A percentile compares a stretch with the other conserved stretches of the same genome.
These are phyloP conservation scores for Ceratobasidium sp. DNA, from an alignment of 1,284 basidiomycete genomes.

Conservation along the genomic window DNA sequence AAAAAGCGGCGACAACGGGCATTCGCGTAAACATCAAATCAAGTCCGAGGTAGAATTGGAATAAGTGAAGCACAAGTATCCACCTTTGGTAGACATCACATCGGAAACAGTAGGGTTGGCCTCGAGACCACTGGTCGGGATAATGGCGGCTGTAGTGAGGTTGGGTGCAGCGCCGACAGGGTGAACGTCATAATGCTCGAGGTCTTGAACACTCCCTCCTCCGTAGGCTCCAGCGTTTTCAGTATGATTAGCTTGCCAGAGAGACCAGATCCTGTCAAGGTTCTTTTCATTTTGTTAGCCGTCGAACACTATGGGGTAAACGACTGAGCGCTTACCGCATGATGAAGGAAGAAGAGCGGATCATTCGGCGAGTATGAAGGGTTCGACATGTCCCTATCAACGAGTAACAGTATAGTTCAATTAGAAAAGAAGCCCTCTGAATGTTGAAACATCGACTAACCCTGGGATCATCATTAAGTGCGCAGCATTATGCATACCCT, in stretches of 20 bases:
- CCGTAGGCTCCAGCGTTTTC: constrained; percentile 31
- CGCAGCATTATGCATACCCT: constrained; percentile 42
- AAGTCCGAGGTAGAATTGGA: not conserved
- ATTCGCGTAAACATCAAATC: not conserved
- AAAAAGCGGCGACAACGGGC: not conserved
- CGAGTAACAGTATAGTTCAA: not conserved
- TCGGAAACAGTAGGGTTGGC: constrained; percentile 9
- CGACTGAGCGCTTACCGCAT: not conserved
- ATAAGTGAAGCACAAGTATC: constrained; percentile 40
- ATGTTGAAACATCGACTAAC: not conserved
- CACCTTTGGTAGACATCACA: constrained; percentile 38
- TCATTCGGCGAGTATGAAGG: constrained; percentile 41
- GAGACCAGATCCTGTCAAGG: constrained; percentile 41
- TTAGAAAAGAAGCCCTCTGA: too few relatives aligned
- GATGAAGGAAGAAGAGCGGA: constrained; percentile 27
- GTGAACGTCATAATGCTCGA: constrained; percentile 29
- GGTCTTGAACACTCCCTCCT: constrained; percentile 37
- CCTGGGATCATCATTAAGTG: constrained; percentile 31
- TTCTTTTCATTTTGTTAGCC: constrained; percentile 13
- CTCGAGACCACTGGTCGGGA: constrained; percentile 16
- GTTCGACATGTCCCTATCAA: constrained; percentile 39
- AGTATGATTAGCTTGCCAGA: constrained; percentile 29
- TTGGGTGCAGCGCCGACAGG: constrained; percentile 5
- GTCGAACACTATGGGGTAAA: not conserved
- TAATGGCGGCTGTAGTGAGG: constrained; percentile 7